Evolutionary conservation across 2,329 filamentous ascomycete genomes (phyloP), one percentile per base, ranked within the genome.

Genomic region (Hymenoscyphus salicellus): DNA sequence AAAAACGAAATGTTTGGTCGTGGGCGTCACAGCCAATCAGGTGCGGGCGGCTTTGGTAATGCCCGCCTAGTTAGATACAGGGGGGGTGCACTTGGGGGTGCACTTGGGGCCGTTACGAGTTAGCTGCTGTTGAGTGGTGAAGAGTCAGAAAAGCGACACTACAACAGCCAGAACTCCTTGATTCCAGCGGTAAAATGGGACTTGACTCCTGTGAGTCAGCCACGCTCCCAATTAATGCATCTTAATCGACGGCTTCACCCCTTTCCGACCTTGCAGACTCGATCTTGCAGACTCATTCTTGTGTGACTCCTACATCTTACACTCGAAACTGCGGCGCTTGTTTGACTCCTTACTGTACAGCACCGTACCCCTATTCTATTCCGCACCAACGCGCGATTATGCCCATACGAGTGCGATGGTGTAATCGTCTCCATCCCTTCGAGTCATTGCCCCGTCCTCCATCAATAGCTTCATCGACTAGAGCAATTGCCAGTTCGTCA

Each of bases 11-110:
- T 58, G 28, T 63, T 41, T 33, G 38, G 56, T 63, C 28, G 63
- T 61, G 63, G 58, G 59, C 17, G 38, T 10, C 23, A 3, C 38
- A 62, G 55, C 63, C 63, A 64, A 64, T 64, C 36, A 64, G n/a
- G n/a, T n/a, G 28, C 20, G 7, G 26, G 36, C 14, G 43, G 33
- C 32, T 36, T 46, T 11, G 58, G n/a, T 14, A n/a, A 46, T 41
- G 38, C 14, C 33, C 58, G 23, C 41, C 49, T 26, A 60, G 4
- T 30, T 26, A 49, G 8, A 6, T 10, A 8, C 43, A 17, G 16
- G 16, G 6, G 6, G 16, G 5, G 2, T 7, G 2, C 16, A n/a
- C 16, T 49, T 10, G 11, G 43, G 20, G 17, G 5, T n/a, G n/a
- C n/a, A n/a, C n/a, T n/a, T n/a, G n/a, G n/a, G n/a, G n/a, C n/a